phyloP scores from a whole-genome alignment of 345 rosid genomes.

The Aquilaria yunnanensis region DNA sequence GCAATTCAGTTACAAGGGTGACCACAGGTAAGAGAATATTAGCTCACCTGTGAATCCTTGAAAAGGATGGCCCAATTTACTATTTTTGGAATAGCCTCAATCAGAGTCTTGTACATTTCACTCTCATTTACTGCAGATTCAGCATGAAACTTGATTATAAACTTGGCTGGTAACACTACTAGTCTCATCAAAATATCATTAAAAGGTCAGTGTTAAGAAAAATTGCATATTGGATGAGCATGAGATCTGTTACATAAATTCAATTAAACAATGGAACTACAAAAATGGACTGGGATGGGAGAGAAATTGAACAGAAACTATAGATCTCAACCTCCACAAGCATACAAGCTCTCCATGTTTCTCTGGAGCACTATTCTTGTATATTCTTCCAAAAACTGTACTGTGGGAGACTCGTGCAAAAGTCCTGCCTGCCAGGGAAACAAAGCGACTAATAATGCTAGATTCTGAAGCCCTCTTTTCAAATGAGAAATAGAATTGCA shows the following conservation, averaged over 20 bases:
- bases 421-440: conserved; percentile 68
- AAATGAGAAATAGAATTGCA: conserved; percentile 6
- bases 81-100: conserved; percentile 69
- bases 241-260: conserved; percentile 9
- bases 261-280: conserved; percentile 7
- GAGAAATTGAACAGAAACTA: conserved; percentile 5
- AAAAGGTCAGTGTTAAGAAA: not conserved
- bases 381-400: conserved; percentile 56
- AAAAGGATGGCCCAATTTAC: conserved; percentile 63
- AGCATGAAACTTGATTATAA: conserved; percentile 19
- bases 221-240: not conserved
- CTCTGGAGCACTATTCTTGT: conserved; percentile 59
- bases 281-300: not conserved
- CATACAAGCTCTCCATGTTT: conserved; percentile 80
- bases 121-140: conserved; percentile 61
- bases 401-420: conserved; percentile 50
- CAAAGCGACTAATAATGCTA: conserved; percentile 7
- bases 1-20: too few species aligned
- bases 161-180: not conserved
- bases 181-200: conserved; percentile 4
- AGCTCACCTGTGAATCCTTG: conserved; percentile 60
- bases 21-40: conserved; percentile 10
- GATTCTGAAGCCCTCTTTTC: conserved; percentile 11
- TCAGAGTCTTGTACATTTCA: conserved; percentile 57
- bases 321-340: conserved; percentile 76